Conservation (phyloP, 2,329 filamentous ascomycete genomes). For the Penicillium nordicum region DNA sequence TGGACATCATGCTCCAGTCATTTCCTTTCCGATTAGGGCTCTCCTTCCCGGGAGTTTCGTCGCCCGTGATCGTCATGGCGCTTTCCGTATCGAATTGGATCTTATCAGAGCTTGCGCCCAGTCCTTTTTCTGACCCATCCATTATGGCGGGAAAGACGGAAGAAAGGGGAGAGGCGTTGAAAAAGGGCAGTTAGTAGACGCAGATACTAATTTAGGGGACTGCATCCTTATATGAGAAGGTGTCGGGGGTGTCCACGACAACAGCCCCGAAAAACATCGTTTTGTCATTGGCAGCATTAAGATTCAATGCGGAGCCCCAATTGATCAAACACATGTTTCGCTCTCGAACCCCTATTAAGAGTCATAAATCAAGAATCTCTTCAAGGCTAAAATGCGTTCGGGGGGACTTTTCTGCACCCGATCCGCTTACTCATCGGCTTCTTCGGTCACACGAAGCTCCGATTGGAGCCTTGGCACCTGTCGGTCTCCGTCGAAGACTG, state of each 20-base stretch:
- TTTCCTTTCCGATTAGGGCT: slow-evolving; percentile 27
- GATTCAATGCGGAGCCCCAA: neutral
- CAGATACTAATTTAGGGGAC: neutral
- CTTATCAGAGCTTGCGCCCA: slow-evolving; percentile 10
- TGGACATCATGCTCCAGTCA: slow-evolving; percentile 52
- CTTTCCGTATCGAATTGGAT: slow-evolving; percentile 29
- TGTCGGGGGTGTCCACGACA: neutral
- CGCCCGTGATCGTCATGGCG: slow-evolving; percentile 25
- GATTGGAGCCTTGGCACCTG: neutral
- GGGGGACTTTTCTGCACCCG: neutral
- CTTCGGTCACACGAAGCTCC: neutral
- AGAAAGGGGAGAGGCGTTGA: too few species aligned
- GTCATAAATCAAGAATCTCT: too few species aligned
- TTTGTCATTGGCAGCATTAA: neutral
- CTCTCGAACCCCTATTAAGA: neutral
- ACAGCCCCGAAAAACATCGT: neutral
- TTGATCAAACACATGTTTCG: neutral
- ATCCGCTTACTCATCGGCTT: neutral
- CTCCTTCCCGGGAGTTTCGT: slow-evolving; percentile 20
- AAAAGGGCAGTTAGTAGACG: neutral
- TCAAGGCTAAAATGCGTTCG: neutral
- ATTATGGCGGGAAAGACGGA: neutral
- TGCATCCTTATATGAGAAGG: slow-evolving; percentile 2
- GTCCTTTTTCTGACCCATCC: slow-evolving; percentile 7
- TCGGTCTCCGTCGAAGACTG: neutral